phyloP scores from a whole-genome alignment of 345 rosid genomes.

The Murraya koenigii region DNA sequence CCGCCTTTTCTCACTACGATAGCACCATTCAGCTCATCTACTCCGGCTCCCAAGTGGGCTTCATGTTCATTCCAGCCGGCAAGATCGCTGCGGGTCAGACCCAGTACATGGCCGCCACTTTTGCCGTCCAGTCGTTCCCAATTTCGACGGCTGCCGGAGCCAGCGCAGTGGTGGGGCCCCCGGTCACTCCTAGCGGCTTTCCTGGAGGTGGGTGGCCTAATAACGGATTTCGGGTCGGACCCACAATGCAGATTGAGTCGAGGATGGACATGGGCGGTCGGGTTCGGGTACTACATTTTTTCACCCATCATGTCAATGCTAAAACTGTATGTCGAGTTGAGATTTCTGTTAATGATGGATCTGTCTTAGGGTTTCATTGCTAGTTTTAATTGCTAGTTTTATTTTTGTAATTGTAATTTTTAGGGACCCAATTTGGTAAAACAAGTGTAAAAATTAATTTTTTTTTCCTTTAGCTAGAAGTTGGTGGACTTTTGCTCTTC shows the following conservation, averaged over 20 bases:
- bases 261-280: slow-evolving; percentile 75
- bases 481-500: slow-evolving; percentile 4
- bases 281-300: slow-evolving; percentile 73
- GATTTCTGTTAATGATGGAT: slow-evolving; percentile 71
- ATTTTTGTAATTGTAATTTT: not conserved
- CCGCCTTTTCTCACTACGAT: slow-evolving; percentile 87
- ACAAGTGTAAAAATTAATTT: slow-evolving; percentile 32
- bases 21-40: slow-evolving; percentile 87
- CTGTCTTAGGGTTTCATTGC: slow-evolving; percentile 88
- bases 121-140: slow-evolving; percentile 82
- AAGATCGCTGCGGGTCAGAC: slow-evolving; percentile 72
- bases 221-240: slow-evolving; percentile 54
- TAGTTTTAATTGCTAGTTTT: slow-evolving; percentile 27
- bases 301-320: slow-evolving; percentile 77
- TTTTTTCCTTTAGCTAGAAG: slow-evolving; percentile 1
- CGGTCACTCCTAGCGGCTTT: slow-evolving; percentile 20
- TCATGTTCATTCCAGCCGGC: slow-evolving; percentile 98
- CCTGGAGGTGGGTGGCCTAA: slow-evolving; percentile 21
- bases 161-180: slow-evolving; percentile 4
- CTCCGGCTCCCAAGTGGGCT: slow-evolving; percentile 85
- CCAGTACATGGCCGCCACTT: slow-evolving; percentile 95
- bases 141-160: slow-evolving; percentile 36
- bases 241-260: slow-evolving; percentile 89
- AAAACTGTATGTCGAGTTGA: slow-evolving; percentile 67
- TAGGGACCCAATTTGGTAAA: not conserved